Conservation (phyloP, 352 stramenopile genomes). For the Phytophthora hibernalis region DNA sequence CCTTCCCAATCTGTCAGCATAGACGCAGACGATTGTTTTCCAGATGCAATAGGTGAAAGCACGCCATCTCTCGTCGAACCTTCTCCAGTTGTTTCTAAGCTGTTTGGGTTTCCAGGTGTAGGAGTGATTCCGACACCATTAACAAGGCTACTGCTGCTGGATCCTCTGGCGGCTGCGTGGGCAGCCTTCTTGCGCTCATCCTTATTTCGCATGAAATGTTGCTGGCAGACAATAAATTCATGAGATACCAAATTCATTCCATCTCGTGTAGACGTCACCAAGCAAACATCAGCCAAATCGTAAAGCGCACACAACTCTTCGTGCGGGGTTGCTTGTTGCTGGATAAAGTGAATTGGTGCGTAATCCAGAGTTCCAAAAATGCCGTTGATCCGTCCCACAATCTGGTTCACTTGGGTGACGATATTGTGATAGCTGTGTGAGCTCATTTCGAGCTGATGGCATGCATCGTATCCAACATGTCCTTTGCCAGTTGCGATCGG, state of each 20-base stretch:
- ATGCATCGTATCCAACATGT: constrained; percentile 44
- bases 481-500: constrained; percentile 33
- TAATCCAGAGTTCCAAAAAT: constrained; percentile 90
- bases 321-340: constrained; percentile 76
- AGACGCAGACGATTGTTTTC: constrained; percentile 36
- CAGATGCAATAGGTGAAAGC: constrained; percentile 33
- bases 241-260: constrained; percentile 93
- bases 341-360: constrained; percentile 92
- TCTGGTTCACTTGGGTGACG: constrained; percentile 85
- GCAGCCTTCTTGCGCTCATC: constrained; percentile 67
- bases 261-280: constrained; percentile 90
- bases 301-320: constrained; percentile 92
- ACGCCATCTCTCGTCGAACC: constrained; percentile 14
- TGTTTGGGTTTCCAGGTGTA: constrained; percentile 8
- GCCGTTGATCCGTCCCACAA: constrained; percentile 91
- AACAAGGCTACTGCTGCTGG: constrained; percentile 4
- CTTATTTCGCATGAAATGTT: constrained; percentile 85
- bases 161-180: constrained; percentile 29
- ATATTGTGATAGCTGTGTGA: constrained; percentile 76
- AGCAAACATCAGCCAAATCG: constrained; percentile 87
- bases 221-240: constrained; percentile 90
- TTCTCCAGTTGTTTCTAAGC: neutral
- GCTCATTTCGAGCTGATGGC: constrained; percentile 82
- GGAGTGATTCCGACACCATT: neutral
- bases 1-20: constrained; percentile 81